Conservation (phyloP, 352 stramenopile genomes). For the Pythium brassicae region DNA sequence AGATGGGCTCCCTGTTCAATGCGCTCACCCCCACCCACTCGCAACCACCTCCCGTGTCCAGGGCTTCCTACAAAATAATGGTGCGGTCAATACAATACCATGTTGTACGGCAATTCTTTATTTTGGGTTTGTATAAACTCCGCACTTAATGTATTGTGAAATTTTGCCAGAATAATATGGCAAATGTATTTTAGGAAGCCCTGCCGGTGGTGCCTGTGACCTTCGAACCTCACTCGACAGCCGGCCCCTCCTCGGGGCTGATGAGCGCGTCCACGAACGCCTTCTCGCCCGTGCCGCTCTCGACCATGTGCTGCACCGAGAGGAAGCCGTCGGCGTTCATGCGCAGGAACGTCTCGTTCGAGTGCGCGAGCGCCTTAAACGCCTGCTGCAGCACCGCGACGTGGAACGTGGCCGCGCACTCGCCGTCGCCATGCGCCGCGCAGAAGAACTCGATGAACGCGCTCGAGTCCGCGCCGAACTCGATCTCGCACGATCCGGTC, state of each 20-base stretch:
- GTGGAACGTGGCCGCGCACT: constrained; percentile 64
- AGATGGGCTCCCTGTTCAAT: too few relatives aligned
- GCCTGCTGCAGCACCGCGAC: constrained; percentile 77
- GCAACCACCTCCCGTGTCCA: too few relatives aligned
- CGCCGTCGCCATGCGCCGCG: constrained; percentile 16
- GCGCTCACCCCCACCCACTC: too few relatives aligned
- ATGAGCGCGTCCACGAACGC: constrained; percentile 80
- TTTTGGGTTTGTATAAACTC: too few relatives aligned
- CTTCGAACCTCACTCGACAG: too few relatives aligned
- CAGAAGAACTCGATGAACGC: constrained; percentile 85
- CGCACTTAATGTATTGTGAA: too few relatives aligned
- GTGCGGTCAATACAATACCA: too few relatives aligned
- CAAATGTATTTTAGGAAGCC: too few relatives aligned
- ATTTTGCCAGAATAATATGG: too few relatives aligned
- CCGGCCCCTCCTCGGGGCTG: constrained; percentile 75
- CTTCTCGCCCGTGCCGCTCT: constrained; percentile 63
- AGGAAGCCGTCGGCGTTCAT: constrained; percentile 80
- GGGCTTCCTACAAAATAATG: too few relatives aligned
- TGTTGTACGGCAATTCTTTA: too few relatives aligned
- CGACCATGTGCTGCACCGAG: constrained; percentile 82
- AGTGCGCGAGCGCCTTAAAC: constrained; percentile 72
- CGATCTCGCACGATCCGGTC: constrained; percentile 78
- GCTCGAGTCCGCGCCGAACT: constrained; percentile 57
- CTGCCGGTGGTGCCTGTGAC: too few relatives aligned
- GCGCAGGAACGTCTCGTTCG: constrained; percentile 77